Evolutionary conservation across 495 filamentous ascomycete species (phyloP).

Genomic region (Echria macrotheca): DNA sequence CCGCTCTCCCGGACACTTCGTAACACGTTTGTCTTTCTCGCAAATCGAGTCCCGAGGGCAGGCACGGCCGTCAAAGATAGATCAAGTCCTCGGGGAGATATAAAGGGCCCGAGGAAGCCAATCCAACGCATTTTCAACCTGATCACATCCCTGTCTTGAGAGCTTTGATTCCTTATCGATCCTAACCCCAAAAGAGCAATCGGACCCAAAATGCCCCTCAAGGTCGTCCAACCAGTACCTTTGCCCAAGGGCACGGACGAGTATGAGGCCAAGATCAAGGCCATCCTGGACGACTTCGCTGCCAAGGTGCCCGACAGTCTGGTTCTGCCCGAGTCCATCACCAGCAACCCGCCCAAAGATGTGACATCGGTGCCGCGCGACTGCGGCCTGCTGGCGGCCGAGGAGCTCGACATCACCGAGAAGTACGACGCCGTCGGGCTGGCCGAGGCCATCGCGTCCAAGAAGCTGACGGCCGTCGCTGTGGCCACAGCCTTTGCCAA

Average conservation of each 20-base stretch:
- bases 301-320: constrained; percentile 11
- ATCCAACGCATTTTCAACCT: no score
- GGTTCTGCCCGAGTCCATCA: constrained; percentile 7
- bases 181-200: no score
- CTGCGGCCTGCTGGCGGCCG: constrained; percentile 8
- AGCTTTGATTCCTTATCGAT: no score
- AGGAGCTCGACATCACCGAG: constrained; percentile 49
- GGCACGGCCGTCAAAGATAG: no score
- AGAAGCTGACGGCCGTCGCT: constrained; percentile 24
- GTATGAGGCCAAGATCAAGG: constrained; percentile 6
- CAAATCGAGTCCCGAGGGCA: no score
- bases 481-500: constrained; percentile 41
- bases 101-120: no score
- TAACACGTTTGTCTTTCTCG: no score
- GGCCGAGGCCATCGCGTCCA: constrained; percentile 17
- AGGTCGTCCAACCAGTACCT: constrained; percentile 6
- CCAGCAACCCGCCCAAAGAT: constrained; percentile 13
- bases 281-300: constrained; percentile 11
- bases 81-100: no score
- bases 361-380: constrained; percentile 12
- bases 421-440: constrained; percentile 38
- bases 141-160: no score
- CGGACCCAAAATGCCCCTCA: no score
- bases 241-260: constrained; percentile 12
- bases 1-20: no score